These are phyloP conservation scores for Astrocystis sublimbata DNA, from an alignment of 495 filamentous ascomycete genomes.

Conservation along the genomic window DNA sequence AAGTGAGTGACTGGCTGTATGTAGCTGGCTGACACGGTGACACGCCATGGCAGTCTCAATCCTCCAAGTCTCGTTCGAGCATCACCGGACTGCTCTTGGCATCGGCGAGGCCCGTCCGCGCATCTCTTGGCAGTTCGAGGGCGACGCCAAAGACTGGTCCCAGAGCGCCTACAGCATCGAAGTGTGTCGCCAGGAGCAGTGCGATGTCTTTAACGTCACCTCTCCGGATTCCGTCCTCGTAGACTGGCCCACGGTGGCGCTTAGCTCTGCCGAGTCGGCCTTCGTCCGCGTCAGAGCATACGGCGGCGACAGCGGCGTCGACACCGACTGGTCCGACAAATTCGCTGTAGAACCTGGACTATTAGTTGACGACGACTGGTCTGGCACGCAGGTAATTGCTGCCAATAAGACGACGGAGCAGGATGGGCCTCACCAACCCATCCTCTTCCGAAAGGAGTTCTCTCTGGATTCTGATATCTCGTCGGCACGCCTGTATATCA, in stretches of 20 bases:
- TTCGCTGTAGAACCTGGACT: slow-evolving; percentile 43
- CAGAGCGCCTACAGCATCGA: slow-evolving; percentile 33
- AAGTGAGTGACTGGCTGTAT: too few relatives aligned
- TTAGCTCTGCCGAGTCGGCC: slow-evolving; percentile 44
- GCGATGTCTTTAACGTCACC: slow-evolving; percentile 28
- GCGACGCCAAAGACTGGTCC: slow-evolving; percentile 23
- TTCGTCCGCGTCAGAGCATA: slow-evolving; percentile 42
- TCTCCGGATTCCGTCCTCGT: slow-evolving; percentile 46
- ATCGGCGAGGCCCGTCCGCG: slow-evolving; percentile 31
- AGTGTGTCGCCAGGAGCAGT: slow-evolving; percentile 17
- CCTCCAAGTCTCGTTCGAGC: slow-evolving; percentile 34
- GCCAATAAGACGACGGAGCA: slow-evolving; percentile 29
- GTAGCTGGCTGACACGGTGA: too few relatives aligned
- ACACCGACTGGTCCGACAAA: slow-evolving; percentile 43
- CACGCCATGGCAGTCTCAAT: slow-evolving; percentile 32
- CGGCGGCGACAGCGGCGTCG: slow-evolving; percentile 25
- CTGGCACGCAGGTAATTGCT: slow-evolving; percentile 37
- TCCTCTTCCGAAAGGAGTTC: slow-evolving; percentile 31
- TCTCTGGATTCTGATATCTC: slow-evolving; percentile 15
- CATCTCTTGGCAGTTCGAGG: slow-evolving; percentile 36
- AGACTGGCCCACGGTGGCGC: slow-evolving; percentile 50
- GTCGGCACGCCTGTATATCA: slow-evolving; percentile 50
- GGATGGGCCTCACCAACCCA: slow-evolving; percentile 22
- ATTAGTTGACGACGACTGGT: slow-evolving; percentile 42
- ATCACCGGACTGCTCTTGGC: slow-evolving; percentile 31